phyloP scores from a whole-genome alignment of 139 green algal genomes.

The Auxenochlorella protothecoides region DNA sequence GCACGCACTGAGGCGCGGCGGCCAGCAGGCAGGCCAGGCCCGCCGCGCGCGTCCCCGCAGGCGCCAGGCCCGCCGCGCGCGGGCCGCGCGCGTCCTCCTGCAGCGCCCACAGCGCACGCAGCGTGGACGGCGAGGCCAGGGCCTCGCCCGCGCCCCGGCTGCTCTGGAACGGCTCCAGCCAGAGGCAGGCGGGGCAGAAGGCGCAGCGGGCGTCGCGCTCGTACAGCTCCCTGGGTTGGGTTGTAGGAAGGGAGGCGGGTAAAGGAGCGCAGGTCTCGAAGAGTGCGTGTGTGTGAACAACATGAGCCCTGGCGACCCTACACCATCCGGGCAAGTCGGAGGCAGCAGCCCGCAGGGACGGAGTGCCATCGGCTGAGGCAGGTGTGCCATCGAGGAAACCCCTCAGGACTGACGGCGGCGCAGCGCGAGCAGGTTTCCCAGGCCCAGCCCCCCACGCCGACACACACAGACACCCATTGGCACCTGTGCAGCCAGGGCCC shows the following conservation, averaged over 20 bases:
- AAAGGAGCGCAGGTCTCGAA: too few relatives aligned
- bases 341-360: too few relatives aligned
- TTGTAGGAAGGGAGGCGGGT: neutral
- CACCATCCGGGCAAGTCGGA: too few relatives aligned
- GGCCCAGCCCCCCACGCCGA: too few relatives aligned
- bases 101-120: conserved; percentile 14
- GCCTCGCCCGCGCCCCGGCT: conserved; percentile 13
- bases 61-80: neutral
- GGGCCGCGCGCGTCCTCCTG: neutral
- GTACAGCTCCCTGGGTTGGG: conserved; percentile 44
- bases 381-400: too few relatives aligned
- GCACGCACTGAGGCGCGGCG: conserved; percentile 38
- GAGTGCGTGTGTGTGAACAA: too few relatives aligned
- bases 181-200: conserved; percentile 70
- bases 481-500: conserved; percentile 17
- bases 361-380: too few relatives aligned
- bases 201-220: conserved; percentile 55
- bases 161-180: conserved; percentile 65
- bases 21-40: neutral
- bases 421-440: too few relatives aligned
- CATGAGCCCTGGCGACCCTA: too few relatives aligned
- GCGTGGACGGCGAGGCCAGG: conserved; percentile 23
- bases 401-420: too few relatives aligned
- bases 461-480: neutral
- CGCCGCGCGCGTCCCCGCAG: too few relatives aligned